Evolutionary conservation across 192 early-diverging fungal species (phyloP), one percentile per base, ranked within the genome.

Genomic region (Coemansia sp.): DNA sequence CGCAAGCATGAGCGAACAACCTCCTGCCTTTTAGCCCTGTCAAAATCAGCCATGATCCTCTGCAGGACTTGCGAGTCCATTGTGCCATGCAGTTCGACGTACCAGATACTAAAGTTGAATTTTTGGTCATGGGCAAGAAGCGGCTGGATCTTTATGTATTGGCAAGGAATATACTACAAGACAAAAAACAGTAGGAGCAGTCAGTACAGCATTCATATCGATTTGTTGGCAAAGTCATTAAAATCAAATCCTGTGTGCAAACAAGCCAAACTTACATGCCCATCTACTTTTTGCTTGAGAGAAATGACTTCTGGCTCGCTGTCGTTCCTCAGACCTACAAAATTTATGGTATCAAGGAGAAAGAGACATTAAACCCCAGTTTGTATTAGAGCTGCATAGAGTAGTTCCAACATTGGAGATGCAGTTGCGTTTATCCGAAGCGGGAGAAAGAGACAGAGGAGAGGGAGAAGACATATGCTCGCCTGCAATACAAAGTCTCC

Each of bases 91-190:
- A 97, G 67, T 81, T 96, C 93, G 8, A 97, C 83, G 72, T 90
- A 91, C 96, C 96, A 98, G 20, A 98, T 90, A 58, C 87, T 90
- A 76, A 95, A 97, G 78, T 93, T 95, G 73, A 96, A 97, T 60
- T 96, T 95, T 54, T 91, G 84, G 22, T 91, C 93, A 84, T 91
- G 91, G 1, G 96, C 90, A 60, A 91, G 76, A 42, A 95, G 71
- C 28, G 96, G 96, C 20, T 90, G 88, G 55, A 98, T 95, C 84
- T 94, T 95, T 62, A 98, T 88, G 62, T 91, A 97, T 63, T 88
- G 91, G 58, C 91, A 89, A 11, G 96, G 95, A 50, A 98, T 90
- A 24, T 86, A 69, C 85, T 89, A 69, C 16, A 58, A 58, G 11
- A 20, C 46, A 55, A 10, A 13, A 4, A 34, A 52, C 29, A 14